phyloP scores from a whole-genome alignment of 345 rosid genomes.

The Nephelium lappaceum region DNA sequence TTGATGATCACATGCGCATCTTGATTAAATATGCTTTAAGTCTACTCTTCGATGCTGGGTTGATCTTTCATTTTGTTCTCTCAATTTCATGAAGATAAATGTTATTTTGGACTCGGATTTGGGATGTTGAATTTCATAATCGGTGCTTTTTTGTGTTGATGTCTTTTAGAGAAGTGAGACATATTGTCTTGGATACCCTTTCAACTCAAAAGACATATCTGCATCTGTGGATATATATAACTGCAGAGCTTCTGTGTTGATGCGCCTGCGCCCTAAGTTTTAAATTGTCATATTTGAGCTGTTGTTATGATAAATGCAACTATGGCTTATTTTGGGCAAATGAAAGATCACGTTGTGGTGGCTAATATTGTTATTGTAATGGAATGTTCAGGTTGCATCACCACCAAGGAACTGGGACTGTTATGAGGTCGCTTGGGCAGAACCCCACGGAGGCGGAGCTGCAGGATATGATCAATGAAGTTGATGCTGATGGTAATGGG shows the following conservation, averaged over 20 bases:
- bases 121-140: not conserved
- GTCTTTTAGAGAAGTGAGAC: too few species aligned
- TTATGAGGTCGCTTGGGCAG: slow-evolving; percentile 82
- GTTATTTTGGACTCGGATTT: not conserved
- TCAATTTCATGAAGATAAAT: too few species aligned
- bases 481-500: slow-evolving; percentile 83
- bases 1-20: not conserved
- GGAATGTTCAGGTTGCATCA: slow-evolving; percentile 61
- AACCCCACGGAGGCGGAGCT: slow-evolving; percentile 89
- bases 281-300: not conserved
- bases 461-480: slow-evolving; percentile 87
- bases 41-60: not conserved
- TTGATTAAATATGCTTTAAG: not conserved
- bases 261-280: too few species aligned
- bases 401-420: slow-evolving; percentile 86
- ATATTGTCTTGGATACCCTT: too few species aligned
- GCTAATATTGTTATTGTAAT: not conserved
- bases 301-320: not conserved
- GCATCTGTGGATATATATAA: too few species aligned
- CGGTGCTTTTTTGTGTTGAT: too few species aligned
- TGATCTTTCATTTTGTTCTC: not conserved
- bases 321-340: not conserved
- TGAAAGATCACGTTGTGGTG: too few species aligned
- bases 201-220: too few species aligned
- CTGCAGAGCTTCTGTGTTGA: too few species aligned